Evolutionary conservation across 139 green algal genomes (phyloP).

Genomic region (Edaphochlamys debaryana): DNA sequence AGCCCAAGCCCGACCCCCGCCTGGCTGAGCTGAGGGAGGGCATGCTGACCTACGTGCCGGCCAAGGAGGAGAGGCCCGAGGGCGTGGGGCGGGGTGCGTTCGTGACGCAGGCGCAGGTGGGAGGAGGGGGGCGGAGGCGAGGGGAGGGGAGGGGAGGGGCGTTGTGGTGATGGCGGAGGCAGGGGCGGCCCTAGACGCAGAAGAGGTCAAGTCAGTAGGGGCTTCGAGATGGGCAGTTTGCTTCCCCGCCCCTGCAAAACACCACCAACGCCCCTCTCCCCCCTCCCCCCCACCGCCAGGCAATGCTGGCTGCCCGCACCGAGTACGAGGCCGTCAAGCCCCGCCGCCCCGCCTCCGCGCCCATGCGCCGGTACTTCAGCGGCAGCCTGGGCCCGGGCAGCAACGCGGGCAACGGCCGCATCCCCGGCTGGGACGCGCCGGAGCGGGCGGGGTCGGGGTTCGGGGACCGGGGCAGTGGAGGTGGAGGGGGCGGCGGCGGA

Average conservation of each 20-base stretch:
- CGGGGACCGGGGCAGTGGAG: neutral
- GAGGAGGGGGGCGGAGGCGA: neutral
- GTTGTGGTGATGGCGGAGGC: neutral
- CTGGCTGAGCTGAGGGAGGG: conserved; percentile 9
- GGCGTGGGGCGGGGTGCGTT: neutral
- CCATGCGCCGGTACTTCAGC: neutral
- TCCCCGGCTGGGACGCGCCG: neutral
- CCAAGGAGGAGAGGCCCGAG: neutral
- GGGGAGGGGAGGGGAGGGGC: neutral
- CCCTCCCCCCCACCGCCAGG: neutral
- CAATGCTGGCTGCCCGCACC: neutral
- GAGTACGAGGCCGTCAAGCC: conserved; percentile 9
- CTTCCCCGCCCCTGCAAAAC: too few species aligned
- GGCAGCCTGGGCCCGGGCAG: neutral
- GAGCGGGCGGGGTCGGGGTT: neutral
- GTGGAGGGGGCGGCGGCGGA: neutral
- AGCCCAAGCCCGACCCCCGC: neutral
- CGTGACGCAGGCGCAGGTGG: conserved; percentile 31
- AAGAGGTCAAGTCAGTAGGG: too few species aligned
- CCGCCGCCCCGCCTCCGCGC: neutral
- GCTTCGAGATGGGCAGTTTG: too few species aligned
- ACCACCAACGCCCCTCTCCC: too few species aligned
- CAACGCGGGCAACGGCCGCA: neutral
- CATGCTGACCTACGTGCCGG: conserved; percentile 31
- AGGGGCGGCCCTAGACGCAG: too few species aligned